phyloP scores from a whole-genome alignment of 2,329 filamentous ascomycete genomes.

The Triangularia setosa region DNA sequence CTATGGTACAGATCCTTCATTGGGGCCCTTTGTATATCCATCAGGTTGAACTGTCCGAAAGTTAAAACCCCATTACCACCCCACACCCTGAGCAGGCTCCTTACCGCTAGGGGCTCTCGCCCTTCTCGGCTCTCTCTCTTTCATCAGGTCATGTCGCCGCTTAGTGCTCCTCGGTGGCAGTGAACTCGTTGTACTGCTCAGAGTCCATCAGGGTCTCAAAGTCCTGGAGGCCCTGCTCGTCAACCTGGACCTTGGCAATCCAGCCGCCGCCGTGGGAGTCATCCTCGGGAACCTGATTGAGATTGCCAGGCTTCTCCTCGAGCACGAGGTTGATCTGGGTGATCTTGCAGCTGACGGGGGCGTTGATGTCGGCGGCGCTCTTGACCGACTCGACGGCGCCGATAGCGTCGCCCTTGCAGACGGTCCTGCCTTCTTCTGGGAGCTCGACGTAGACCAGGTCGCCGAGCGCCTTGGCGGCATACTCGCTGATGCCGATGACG shows the following conservation, averaged over 20 bases:
- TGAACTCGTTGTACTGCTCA: conserved; percentile 74
- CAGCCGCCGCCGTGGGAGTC: conserved; percentile 73
- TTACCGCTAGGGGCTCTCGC: neutral
- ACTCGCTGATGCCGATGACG: conserved; percentile 79
- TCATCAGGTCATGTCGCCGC: neutral
- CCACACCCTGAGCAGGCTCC: neutral
- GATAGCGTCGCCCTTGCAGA: conserved; percentile 75
- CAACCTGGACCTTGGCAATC: conserved; percentile 84
- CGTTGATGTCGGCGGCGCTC: conserved; percentile 95
- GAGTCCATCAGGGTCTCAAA: conserved; percentile 73
- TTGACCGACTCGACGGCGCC: conserved; percentile 98
- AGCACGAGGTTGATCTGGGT: conserved; percentile 68
- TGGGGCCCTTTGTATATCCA: conserved; percentile 18
- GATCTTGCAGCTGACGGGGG: conserved; percentile 76
- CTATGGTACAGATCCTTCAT: conserved; percentile 24
- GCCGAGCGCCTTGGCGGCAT: conserved; percentile 86
- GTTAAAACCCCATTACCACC: conserved; percentile 6
- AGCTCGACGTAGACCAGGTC: conserved; percentile 98
- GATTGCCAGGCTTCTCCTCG: conserved; percentile 78
- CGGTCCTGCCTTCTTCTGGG: conserved; percentile 64
- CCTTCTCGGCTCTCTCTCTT: neutral
- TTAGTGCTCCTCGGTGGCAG: conserved; percentile 42
- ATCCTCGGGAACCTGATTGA: conserved; percentile 88
- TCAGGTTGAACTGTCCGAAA: conserved; percentile 32
- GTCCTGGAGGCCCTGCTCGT: conserved; percentile 61